Evolutionary conservation across 1,139 yeast species (phyloP).

Genomic region (Suhomyces terraborum): DNA sequence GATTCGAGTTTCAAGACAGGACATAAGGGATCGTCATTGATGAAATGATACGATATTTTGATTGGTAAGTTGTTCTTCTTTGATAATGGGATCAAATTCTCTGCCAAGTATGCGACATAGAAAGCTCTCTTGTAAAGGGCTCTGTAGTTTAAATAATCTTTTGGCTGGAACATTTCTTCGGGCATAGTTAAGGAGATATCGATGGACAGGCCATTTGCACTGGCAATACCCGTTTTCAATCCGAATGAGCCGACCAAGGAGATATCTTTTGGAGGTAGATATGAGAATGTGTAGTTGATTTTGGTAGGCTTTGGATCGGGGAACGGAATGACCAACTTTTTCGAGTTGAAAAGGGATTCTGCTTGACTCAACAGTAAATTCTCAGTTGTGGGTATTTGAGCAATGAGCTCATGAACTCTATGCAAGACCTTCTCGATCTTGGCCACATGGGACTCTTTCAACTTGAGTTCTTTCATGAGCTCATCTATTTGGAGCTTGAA

Average conservation of each 20-base stretch:
- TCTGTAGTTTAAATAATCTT: slow-evolving; percentile 88
- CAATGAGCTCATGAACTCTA: slow-evolving; percentile 69
- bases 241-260: slow-evolving; percentile 90
- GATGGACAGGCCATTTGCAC: slow-evolving; percentile 60
- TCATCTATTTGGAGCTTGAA: slow-evolving; percentile 95
- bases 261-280: slow-evolving; percentile 70
- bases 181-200: slow-evolving; percentile 90
- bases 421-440: slow-evolving; percentile 78
- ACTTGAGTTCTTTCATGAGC: slow-evolving; percentile 71
- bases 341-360: slow-evolving; percentile 47
- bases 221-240: slow-evolving; percentile 73
- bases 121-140: slow-evolving; percentile 89
- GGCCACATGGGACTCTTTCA: slow-evolving; percentile 68
- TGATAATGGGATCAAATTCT: slow-evolving; percentile 56
- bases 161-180: slow-evolving; percentile 66
- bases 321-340: slow-evolving; percentile 70
- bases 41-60: slow-evolving; percentile 55
- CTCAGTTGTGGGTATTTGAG: slow-evolving; percentile 57
- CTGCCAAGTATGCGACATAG: slow-evolving; percentile 76
- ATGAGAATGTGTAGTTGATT: slow-evolving; percentile 70
- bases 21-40: slow-evolving; percentile 66
- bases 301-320: slow-evolving; percentile 83
- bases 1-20: slow-evolving; percentile 63
- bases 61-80: slow-evolving; percentile 58
- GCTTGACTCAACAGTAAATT: slow-evolving; percentile 57